These are phyloP conservation scores for Xerocomellus dryophilus DNA, from an alignment of 768 basidiomycete species.

Conservation along the genomic window DNA sequence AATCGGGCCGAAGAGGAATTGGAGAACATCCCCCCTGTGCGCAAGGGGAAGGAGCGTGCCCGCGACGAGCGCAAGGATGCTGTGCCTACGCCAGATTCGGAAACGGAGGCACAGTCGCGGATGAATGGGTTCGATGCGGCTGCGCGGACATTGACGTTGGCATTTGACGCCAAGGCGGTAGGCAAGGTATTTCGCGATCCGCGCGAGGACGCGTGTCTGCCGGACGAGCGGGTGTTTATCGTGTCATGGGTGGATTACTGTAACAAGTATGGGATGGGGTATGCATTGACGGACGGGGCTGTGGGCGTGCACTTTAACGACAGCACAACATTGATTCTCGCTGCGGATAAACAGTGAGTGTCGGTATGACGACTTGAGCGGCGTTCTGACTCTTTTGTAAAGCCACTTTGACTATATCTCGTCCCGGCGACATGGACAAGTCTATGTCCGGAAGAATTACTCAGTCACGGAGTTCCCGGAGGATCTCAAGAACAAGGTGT, in stretches of 20 bases:
- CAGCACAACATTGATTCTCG: slow-evolving; percentile 79
- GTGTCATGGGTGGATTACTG: slow-evolving; percentile 99
- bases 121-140: slow-evolving; percentile 68
- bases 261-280: slow-evolving; percentile 99
- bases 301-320: slow-evolving; percentile 98
- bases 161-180: slow-evolving; percentile 64
- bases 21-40: slow-evolving; percentile 34
- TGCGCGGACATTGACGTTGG: slow-evolving; percentile 46
- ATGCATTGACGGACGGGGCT: slow-evolving; percentile 91
- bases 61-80: slow-evolving; percentile 23
- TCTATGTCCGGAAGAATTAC: slow-evolving; percentile 70
- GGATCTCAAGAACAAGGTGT: slow-evolving; percentile 86
- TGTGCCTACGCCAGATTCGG: slow-evolving; percentile 12
- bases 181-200: slow-evolving; percentile 70
- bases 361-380: neutral
- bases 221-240: slow-evolving; percentile 81
- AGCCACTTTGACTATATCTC: slow-evolving; percentile 87
- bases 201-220: slow-evolving; percentile 49
- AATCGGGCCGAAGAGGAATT: slow-evolving; percentile 35
- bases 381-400: neutral
- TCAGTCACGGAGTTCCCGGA: slow-evolving; percentile 70
- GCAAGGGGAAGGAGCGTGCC: slow-evolving; percentile 32
- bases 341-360: slow-evolving; percentile 81
- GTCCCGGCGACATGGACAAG: slow-evolving; percentile 59
- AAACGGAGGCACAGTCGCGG: slow-evolving; percentile 28